These are phyloP conservation scores for Arctium lappa DNA, from an alignment of 129 eudicot species.

Conservation along the genomic window DNA sequence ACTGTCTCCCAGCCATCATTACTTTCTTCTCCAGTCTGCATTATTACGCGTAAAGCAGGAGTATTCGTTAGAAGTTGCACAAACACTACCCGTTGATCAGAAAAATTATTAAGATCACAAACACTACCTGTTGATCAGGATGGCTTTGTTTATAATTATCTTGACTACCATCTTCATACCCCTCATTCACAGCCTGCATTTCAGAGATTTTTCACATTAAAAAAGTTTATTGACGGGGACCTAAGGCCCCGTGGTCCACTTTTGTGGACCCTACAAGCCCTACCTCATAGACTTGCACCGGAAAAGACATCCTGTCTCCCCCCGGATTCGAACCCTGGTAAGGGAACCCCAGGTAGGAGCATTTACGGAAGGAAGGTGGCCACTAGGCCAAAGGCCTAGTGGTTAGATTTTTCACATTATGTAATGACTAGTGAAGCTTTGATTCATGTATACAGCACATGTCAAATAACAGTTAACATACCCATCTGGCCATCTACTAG, in stretches of 20 bases:
- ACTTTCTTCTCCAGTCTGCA: slow-evolving; percentile 43
- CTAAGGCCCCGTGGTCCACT: too few species aligned
- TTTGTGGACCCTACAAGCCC: too few species aligned
- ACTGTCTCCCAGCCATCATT: slow-evolving; percentile 92
- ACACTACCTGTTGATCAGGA: slow-evolving; percentile 31
- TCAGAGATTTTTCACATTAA: not conserved
- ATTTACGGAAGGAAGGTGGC: too few species aligned
- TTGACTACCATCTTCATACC: slow-evolving; percentile 31
- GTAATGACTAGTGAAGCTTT: not conserved
- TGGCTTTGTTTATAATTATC: slow-evolving; percentile 33
- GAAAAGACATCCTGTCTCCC: too few species aligned
- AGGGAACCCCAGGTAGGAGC: too few species aligned
- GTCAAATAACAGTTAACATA: not conserved
- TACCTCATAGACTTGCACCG: too few species aligned
- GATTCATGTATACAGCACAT: too few species aligned
- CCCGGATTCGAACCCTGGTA: too few species aligned
- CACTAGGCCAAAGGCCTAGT: too few species aligned
- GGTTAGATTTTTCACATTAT: not conserved
- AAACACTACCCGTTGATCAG: not conserved
- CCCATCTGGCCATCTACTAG: not conserved
- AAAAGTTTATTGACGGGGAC: too few species aligned
- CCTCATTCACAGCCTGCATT: slow-evolving; percentile 38
- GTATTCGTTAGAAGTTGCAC: not conserved
- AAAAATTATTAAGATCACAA: not conserved
- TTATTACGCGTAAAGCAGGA: not conserved